Evolutionary conservation across 1,284 basidiomycete species (phyloP).

Genomic region (Erythrobasidium hasegawianum): DNA sequence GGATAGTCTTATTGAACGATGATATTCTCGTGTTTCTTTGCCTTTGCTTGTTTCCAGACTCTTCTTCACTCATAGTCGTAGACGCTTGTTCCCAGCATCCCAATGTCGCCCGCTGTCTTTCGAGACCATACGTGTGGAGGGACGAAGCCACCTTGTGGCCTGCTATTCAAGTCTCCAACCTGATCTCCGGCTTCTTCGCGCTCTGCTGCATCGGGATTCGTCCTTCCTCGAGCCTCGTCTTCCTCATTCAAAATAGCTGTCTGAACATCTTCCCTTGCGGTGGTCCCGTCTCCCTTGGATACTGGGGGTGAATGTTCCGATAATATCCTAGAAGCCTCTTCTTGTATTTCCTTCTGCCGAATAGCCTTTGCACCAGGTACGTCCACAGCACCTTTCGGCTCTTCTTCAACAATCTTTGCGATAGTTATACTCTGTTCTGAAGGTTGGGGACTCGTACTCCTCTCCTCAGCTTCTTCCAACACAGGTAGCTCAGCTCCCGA

Average conservation of each 20-base stretch:
- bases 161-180: background rate
- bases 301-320: background rate
- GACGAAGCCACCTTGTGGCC: background rate
- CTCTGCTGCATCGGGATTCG: background rate
- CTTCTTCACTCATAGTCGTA: background rate
- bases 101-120: background rate
- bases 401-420: background rate
- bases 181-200: background rate
- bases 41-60: too few relatives aligned
- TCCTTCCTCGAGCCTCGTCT: background rate
- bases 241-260: background rate
- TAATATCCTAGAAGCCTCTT: background rate
- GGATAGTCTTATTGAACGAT: too few relatives aligned
- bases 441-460: background rate
- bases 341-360: background rate
- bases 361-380: background rate
- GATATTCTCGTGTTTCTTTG: too few relatives aligned
- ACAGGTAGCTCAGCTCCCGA: background rate
- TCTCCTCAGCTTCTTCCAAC: background rate
- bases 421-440: background rate
- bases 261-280: background rate
- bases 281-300: background rate
- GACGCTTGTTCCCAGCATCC: conserved; percentile 1
- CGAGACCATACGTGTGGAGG: conserved; percentile 6
- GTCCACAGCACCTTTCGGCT: background rate